Evolutionary conservation across 257 asterid species (phyloP), one percentile per base, ranked within the genome.

Genomic region (Rauvolfia tetraphylla): DNA sequence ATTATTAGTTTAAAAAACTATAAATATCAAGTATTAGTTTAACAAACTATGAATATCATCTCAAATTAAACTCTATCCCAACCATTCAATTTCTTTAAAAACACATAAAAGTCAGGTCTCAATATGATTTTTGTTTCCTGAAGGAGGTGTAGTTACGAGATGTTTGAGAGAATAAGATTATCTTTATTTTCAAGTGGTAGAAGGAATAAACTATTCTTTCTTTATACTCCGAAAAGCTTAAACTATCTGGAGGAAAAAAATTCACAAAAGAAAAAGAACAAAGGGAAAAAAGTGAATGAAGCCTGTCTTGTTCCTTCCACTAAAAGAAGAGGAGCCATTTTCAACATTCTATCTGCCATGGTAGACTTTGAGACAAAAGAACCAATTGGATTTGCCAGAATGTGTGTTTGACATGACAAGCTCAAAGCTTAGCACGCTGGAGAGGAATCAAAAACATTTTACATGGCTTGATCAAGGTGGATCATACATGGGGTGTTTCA

Each of bases 31-130:
- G n/a, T n/a, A n/a, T n/a, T n/a, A n/a, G n/a, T 61, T 80, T 71
- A 34, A 65, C 39, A 71, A 62, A 13, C 73, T 72, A 48, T 15
- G 34, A 49, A 48, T 70, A 76, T 63, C 68, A 70, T 41, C 20
- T 39, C 48, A 34, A 54, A 61, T 23, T 15, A n/a, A 23, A 49
- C 46, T 68, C 76, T 63, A 61, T 72, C 41, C 70, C 41, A 44
- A 53, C 36, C 67, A 59, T 14, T 41, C 39, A 67, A 62, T 29
- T 56, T 58, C 54, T 71, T 36, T 67, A 49, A 6, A 0, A 20
- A 48, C 69, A 53, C 33, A 36, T 23, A 7, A n/a, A 15, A 13
- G 59, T 48, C 38, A 62, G 34, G 42, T 71, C 31, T 48, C 41
- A 68, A 23, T 5, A 34, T 59, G 17, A 51, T 53, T 13, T 41